Percentiles rank a stretch among this genome's conserved stretches.
Conservation (phyloP, 225 moss, liverwort and hornwort species). For the Polytrichum commune region DNA sequence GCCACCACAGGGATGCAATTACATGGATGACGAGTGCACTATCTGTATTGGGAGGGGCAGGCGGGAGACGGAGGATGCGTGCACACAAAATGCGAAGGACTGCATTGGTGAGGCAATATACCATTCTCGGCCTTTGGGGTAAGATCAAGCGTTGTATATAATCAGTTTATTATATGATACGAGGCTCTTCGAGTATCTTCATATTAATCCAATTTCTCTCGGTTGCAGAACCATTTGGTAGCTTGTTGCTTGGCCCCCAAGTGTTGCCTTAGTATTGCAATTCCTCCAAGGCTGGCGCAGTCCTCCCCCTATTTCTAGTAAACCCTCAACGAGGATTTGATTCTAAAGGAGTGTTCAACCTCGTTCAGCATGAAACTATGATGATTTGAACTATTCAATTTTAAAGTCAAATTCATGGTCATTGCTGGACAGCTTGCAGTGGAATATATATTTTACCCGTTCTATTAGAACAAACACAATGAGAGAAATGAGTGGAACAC, state of each 20-base stretch:
- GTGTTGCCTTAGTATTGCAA: too few relatives aligned
- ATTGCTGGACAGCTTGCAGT: too few relatives aligned
- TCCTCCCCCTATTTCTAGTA: neutral
- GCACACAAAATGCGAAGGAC: neutral
- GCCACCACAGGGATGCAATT: neutral
- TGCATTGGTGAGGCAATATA: neutral
- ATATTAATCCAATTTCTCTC: neutral
- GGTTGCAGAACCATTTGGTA: neutral
- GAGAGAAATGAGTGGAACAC: too few relatives aligned
- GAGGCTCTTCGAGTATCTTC: neutral
- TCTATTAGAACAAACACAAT: too few relatives aligned
- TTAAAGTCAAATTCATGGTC: too few relatives aligned
- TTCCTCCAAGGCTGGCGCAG: too few relatives aligned
- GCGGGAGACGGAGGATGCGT: neutral
- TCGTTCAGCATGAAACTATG: too few relatives aligned
- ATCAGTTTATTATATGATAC: neutral
- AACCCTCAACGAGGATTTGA: too few relatives aligned
- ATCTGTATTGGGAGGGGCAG: neutral
- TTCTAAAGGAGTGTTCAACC: too few relatives aligned
- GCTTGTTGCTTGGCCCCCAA: neutral
- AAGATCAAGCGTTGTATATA: neutral
- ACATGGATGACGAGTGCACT: neutral
- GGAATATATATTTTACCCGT: too few relatives aligned
- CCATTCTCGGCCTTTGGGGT: neutral
- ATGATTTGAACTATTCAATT: too few relatives aligned